These are phyloP conservation scores for Gardenia jasminoides DNA, from an alignment of 257 asterid genomes.

Conservation along the genomic window DNA sequence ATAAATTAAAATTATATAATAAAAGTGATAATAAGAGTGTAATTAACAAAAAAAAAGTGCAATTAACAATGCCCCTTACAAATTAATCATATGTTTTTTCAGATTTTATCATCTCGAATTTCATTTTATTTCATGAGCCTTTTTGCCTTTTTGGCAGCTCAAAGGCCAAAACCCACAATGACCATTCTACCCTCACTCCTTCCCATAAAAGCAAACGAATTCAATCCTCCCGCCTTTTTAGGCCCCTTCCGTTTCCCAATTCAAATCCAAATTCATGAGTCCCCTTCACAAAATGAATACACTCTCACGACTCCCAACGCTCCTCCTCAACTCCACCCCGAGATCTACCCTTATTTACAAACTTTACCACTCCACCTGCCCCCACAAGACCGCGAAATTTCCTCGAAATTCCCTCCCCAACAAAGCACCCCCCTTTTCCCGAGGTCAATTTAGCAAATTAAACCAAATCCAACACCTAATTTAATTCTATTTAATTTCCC, in stretches of 20 bases:
- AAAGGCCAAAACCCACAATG: background rate
- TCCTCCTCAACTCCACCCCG: background rate
- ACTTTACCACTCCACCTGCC: background rate
- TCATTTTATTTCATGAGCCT: no score
- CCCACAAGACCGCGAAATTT: background rate
- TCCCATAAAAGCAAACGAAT: background rate
- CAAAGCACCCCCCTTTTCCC: background rate
- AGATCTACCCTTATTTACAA: slow-evolving; percentile 6
- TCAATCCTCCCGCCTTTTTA: background rate
- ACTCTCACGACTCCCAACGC: background rate
- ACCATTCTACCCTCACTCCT: background rate
- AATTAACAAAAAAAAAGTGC: no score
- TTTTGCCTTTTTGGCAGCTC: background rate
- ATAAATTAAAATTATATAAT: no score
- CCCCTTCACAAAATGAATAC: background rate
- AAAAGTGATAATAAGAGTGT: no score
- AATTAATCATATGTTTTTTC: no score
- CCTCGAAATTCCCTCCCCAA: background rate
- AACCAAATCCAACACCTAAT: background rate
- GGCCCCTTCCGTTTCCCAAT: no score
- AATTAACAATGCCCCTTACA: no score
- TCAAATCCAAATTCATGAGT: background rate
- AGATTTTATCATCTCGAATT: no score
- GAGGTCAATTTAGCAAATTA: slow-evolving; percentile 9
- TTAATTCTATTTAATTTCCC: background rate